Base-by-base conservation (phyloP, 768 basidiomycete genomes). In the Dioszegia crocea region DNA sequence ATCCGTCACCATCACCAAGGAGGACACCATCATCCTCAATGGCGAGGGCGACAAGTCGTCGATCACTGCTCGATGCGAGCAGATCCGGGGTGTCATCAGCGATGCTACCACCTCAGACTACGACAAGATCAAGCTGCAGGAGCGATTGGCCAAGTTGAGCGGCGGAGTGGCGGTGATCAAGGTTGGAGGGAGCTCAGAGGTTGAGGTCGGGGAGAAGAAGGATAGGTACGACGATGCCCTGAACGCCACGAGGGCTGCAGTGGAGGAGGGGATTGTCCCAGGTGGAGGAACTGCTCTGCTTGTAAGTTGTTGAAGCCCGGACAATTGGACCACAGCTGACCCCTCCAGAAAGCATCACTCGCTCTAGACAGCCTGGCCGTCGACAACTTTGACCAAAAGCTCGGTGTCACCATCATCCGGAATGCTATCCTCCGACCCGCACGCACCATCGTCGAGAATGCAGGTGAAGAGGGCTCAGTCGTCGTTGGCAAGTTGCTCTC, bases 201-300 rank as follows among this genome's bases (percentile, higher is more conserved):
- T 97, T 51, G 94, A 97, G 80, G 94, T 98, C 60, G 83, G 93
- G 6, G 94, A 98, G 84, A 98, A 97, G 89, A 96, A 98, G 85
- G 94, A 98, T 77, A 84, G 93, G 36, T 97, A 96, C 73, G 93
- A 97, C 67, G 91, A 94, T 74, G 93, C 93, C 0, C 83, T 97
- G 46, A 96, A 96, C 77, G 92, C 93, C n/a, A 98, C 94, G 3
- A 88, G 94, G 39, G 94, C 94, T 24, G 92, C 94, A 44, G 94
- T 98, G 29, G 94, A 97, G 80, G 93, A 99, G 78, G 94, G 94
- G 74, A 96, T 97, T 71, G 87, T 98, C 31, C 94, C 94, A 52
- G 94, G 94, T 43, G 94, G 94, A 72, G 93, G 93, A 77, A 86
- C 90, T 30, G 93, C 94, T 26, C 84, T 96, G 23, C 84, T 96